A percentile compares a stretch with the other conserved stretches of the same genome.
Evolutionary conservation across 176 grass and related monocot genomes (phyloP).

Genomic region (Eragrostis curvula): DNA sequence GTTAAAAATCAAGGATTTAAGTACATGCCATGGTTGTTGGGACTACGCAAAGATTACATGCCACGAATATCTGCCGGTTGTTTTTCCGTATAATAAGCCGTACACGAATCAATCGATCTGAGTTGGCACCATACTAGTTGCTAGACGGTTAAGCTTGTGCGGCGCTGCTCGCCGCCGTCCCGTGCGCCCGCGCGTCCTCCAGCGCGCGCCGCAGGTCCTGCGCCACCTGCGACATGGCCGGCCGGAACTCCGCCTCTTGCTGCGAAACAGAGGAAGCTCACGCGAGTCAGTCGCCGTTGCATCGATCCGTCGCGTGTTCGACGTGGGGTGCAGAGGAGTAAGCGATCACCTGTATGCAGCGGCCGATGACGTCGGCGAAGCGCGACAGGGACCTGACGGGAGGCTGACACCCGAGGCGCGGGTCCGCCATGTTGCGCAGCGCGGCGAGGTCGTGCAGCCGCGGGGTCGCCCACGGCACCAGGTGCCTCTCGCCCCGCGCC

Average conservation of each 20-base stretch:
- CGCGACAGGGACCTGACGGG: slow-evolving; percentile 63
- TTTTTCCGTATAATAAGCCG: neutral
- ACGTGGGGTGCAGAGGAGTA: too few relatives aligned
- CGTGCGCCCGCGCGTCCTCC: neutral
- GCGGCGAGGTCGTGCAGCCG: slow-evolving; percentile 62
- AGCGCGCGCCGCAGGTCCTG: slow-evolving; percentile 53
- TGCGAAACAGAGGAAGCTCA: slow-evolving; percentile 16
- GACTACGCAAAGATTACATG: too few relatives aligned
- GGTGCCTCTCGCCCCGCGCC: slow-evolving; percentile 46
- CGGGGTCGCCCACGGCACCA: slow-evolving; percentile 59
- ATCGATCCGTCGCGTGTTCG: neutral
- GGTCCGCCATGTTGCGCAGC: slow-evolving; percentile 60
- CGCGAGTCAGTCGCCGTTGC: neutral
- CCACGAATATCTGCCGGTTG: too few relatives aligned
- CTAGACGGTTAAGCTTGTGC: too few relatives aligned
- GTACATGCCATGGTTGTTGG: too few relatives aligned
- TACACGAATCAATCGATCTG: neutral
- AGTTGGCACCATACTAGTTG: neutral
- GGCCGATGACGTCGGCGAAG: slow-evolving; percentile 68
- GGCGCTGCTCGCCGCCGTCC: neutral
- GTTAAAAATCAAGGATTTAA: too few relatives aligned
- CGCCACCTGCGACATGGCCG: slow-evolving; percentile 56
- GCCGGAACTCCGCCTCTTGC: slow-evolving; percentile 62
- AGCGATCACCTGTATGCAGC: slow-evolving; percentile 53
- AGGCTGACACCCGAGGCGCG: slow-evolving; percentile 28